Evolutionary conservation across 2,329 filamentous ascomycete species (phyloP), one percentile per base, ranked within the genome.

Genomic region (Fusarium tjaetaba): DNA sequence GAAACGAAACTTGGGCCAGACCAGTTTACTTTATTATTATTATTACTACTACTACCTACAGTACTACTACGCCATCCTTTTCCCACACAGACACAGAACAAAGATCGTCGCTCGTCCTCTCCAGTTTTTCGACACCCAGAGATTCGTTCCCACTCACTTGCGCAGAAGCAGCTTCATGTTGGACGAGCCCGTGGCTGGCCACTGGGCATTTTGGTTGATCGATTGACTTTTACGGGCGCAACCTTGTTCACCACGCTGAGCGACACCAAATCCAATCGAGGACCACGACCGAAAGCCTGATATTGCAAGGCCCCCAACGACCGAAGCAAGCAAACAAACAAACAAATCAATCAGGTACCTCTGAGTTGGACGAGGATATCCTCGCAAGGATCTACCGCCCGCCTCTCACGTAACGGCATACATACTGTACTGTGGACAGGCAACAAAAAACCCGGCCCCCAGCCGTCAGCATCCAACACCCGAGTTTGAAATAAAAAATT

Each of bases 1-100:
- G 69, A 77, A 77, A 77, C 73, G 71, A 76, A 77, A 76, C 75
- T 76, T 77, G 67, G 75, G 48, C 30, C 30, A 30, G 30, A 11
- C 73, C 73, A 66, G 63, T 52, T 65, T 28, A 62, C 64, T 69
- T 64, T 59, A 59, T 70, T 63, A 28, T 46, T 65, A 64, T 57
- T 30, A 32, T 11, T 48, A 45, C 11, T 30, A 34, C 32, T 34
- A 34, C 7, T 26, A 46, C 24, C 24, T 46, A 46, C 24, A 46
- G 24, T 30, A 34, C 32, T 34, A 28, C 45, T 52, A 52, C 30
- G 55, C 58, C 63, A 48, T 65, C 60, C 61, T 59, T 63, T 57
- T 70, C 52, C 53, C 64, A 65, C 56, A 46, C 46, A 46, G 63
- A 61, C 71, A 66, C 70, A 32, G 65, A 73, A 65, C 48, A 65